Evolutionary conservation across 2,329 filamentous ascomycete species (phyloP), one percentile per base, ranked within the genome.

Genomic region (Aotearoamyces nothofagi): DNA sequence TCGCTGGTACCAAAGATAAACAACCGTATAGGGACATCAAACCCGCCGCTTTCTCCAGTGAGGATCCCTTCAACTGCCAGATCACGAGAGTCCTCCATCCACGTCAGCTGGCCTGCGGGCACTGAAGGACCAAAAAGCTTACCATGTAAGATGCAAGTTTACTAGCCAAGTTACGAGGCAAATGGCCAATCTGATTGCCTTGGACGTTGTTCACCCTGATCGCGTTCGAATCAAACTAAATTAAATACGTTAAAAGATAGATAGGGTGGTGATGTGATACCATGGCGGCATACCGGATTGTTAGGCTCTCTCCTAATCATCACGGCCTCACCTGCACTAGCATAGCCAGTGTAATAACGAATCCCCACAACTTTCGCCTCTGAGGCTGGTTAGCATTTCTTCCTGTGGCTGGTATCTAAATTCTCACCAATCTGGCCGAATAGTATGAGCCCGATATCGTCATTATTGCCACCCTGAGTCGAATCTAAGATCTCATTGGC

Each of bases 191-290:
- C 43, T 92, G 82, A 5, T 52, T 49, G 10, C 70, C 66, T 44
- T 78, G 66, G 9, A 86, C 79, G 49, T 90, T 92, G 42, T 79
- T 64, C 2, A 92, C 69, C 4, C 71, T 68, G 33, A 92, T 82
- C 0, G 82, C 82, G 52, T 90, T 90, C 5, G 40, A 37, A 45
- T 90, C 80, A 45, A 78, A 80, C 39, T 58, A 29, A 13, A 15
- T 16, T 22, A 17, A 9, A 24, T 19, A 15, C 7, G 32, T 5
- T 26, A 23, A 9, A 10, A 11, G 10, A 14, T 24, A 7, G 7
- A 27, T 12, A n/a, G 19, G 24, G 14, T 26, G 12, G 20, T 22
- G 14, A 12, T n/a, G 14, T 10, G 13, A 6, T 15, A n/a, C 15
- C 2, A 17, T 22, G 15, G 27, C 11, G 27, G 35, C 44, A 27